Evolutionary conservation across 1,284 basidiomycete species (phyloP).

Genomic region (Trametes pubescens): DNA sequence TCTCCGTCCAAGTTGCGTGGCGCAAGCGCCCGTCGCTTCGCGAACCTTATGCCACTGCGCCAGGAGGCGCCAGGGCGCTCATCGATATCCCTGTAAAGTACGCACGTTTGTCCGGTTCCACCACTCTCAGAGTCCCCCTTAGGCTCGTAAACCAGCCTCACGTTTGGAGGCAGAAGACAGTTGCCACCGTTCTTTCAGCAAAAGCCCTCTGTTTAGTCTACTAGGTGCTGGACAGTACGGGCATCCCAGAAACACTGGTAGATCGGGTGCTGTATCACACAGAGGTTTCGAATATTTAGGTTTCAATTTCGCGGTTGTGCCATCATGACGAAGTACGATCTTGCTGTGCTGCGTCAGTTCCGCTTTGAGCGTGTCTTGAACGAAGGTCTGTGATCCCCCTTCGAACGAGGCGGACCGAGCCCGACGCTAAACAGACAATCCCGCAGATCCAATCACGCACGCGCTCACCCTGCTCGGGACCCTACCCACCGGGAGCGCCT

Average conservation of each 20-base stretch:
- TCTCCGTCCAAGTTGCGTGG: background rate
- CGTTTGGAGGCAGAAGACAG: too few relatives aligned
- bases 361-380: constrained; percentile 62
- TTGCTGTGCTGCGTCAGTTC: constrained; percentile 47
- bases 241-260: too few relatives aligned
- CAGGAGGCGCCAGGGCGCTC: background rate
- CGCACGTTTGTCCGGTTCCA: background rate
- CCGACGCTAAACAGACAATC: background rate
- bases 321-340: constrained; percentile 19
- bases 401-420: background rate
- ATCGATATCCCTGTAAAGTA: background rate
- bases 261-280: too few relatives aligned
- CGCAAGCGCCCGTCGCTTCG: background rate
- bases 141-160: too few relatives aligned
- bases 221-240: too few relatives aligned
- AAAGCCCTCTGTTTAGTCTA: too few relatives aligned
- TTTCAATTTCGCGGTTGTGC: too few relatives aligned
- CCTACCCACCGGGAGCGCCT: constrained; percentile 38
- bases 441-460: constrained; percentile 58
- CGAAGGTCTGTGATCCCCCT: constrained; percentile 51
- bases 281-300: too few relatives aligned
- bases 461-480: constrained; percentile 55
- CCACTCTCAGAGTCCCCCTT: too few relatives aligned
- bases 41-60: background rate
- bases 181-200: too few relatives aligned